Percentiles rank a stretch among this genome's conserved stretches.
Conservation (phyloP, 179 eudicot genomes). For the Amaranthus tricolor region DNA sequence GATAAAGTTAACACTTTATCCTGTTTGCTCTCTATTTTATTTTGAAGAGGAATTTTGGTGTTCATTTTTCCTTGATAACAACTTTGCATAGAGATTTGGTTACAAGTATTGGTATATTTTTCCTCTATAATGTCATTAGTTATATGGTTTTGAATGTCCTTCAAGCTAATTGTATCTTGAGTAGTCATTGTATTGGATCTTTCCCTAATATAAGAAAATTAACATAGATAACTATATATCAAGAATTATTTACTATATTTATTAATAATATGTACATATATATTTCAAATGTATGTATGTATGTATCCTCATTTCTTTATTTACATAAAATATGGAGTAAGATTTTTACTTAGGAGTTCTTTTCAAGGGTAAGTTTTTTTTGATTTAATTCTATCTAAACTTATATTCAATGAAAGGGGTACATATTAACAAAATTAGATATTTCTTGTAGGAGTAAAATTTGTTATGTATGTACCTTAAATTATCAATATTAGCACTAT, state of each 20-base stretch:
- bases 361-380: too few species aligned
- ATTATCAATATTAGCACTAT: constrained; percentile 25
- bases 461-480: constrained; percentile 34
- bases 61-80: not conserved
- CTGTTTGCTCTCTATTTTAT: constrained; percentile 8
- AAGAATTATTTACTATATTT: too few species aligned
- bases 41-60: not conserved
- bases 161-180: not conserved
- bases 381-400: too few species aligned
- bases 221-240: too few species aligned
- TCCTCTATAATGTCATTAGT: not conserved
- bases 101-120: not conserved
- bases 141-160: not conserved
- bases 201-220: constrained; percentile 31
- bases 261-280: too few species aligned
- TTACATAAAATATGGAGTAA: too few species aligned
- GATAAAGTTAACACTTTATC: not conserved
- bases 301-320: too few species aligned
- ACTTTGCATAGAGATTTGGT: not conserved
- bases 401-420: not conserved
- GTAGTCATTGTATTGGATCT: constrained; percentile 23
- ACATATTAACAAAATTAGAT: not conserved
- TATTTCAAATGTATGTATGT: too few species aligned
- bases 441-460: not conserved
- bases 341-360: too few species aligned